phyloP scores from a whole-genome alignment of 192 early-diverging fungal genomes.

The Gonapodya prolifera region DNA sequence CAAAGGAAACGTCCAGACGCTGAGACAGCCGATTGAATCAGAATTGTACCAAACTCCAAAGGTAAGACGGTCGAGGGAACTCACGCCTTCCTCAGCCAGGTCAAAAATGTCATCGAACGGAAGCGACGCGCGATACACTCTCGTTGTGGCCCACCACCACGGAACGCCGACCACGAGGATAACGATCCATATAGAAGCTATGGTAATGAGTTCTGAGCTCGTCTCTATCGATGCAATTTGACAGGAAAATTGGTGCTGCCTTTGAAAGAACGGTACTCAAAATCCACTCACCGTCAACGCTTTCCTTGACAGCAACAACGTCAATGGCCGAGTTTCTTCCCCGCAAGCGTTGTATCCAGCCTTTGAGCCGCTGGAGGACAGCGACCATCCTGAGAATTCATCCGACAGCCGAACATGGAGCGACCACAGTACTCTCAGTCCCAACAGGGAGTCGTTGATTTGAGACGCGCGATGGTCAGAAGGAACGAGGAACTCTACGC shows the following conservation, averaged over 20 bases:
- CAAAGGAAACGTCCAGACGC: constrained; percentile 9
- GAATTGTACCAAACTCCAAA: background rate
- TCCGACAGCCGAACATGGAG: no score
- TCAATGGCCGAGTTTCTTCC: no score
- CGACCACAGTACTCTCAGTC: no score
- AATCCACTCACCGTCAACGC: no score
- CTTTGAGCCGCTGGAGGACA: no score
- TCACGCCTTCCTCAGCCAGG: constrained; percentile 37
- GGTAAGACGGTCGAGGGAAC: background rate
- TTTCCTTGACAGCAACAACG: no score
- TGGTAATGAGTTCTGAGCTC: constrained; percentile 2
- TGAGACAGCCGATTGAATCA: background rate
- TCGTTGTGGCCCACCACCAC: constrained; percentile 71
- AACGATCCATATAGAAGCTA: constrained; percentile 12
- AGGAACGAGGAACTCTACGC: background rate
- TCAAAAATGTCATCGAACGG: constrained; percentile 46
- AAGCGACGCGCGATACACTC: constrained; percentile 62
- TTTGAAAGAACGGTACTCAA: no score
- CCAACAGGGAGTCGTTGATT: no score
- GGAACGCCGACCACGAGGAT: constrained; percentile 52
- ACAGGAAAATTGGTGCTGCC: background rate
- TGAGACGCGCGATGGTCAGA: background rate
- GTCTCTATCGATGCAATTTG: background rate
- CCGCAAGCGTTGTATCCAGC: no score
- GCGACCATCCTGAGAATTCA: no score